Base-by-base conservation (phyloP, 2,329 filamentous ascomycete genomes). In the Arthrobotrys iridis region DNA sequence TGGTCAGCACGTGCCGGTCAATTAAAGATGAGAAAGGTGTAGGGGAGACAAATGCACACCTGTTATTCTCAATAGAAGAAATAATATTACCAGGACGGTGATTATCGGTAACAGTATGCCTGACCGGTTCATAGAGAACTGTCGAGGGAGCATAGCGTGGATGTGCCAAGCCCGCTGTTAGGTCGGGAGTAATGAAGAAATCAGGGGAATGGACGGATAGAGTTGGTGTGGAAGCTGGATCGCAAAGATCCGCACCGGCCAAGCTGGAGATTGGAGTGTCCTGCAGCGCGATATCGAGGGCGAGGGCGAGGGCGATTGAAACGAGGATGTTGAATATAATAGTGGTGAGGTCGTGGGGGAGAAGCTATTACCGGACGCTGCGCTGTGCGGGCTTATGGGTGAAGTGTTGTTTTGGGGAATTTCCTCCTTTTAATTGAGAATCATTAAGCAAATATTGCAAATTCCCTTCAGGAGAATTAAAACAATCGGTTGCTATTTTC, bases 11-110 rank as follows among this genome's bases (percentile, higher is more conserved):
- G 50, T 55, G 50, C 50, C 18, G 30, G n/a, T 13, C 7, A 10
- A 37, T 22, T 4, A 22, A 55, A 24, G 15, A 35, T 26, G 22
- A 35, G 13, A 18, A 22, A 30, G 33, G n/a, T 22, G n/a, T 30
- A 1, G 20, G 37, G 33, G 11, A 30, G 18, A 22, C 33, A n/a
- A 3, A 41, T 40, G 18, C 62, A 24, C 62, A 75, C 71, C 71
- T 75, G 71, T 75, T 75, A 75, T 68, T 75, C 71, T 75, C 28
- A 75, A 35, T 18, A 75, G 41, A 7, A 75, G 58, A 26, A 75
- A 75, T 24, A 75, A 30, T 48, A 63, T 68, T 18, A 75, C 46
- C 2, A 75, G 2, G 7, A 75, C 71, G 28, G 50, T 52, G 18
- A 68, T 40, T 41, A 40, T 59, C 28, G 71, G 63, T 68, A 75